Base-by-base conservation (phyloP, 2,329 filamentous ascomycete species). In the Sclerotinia subarctica region DNA sequence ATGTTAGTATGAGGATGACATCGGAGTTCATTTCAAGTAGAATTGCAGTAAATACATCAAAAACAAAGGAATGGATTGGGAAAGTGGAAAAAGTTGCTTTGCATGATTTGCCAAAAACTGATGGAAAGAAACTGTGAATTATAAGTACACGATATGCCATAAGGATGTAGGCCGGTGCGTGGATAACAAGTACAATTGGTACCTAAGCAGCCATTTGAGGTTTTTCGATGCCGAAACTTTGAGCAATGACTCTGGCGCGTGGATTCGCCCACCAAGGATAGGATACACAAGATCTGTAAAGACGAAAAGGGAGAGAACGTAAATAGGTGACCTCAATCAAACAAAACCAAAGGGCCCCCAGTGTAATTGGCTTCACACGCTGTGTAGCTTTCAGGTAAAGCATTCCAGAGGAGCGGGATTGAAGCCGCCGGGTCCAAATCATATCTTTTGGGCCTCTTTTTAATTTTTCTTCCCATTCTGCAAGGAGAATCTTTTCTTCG, bases 1-100 rank as follows among this genome's bases (percentile, higher is more conserved):
- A n/a, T 58, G 57, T 74, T 63, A 73, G 72, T 84, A 83, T 58
- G 88, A 73, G 66, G 82, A 83, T 47, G 11, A 21, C 1, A 29
- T 8, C 6, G 11, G 13, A 5, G 6, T 29, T 29, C 11, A 35
- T 35, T 2, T 49, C 4, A 35, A 47, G n/a, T 19, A 56, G 38
- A 56, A 15, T 19, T 2, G 26, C 13, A 35, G 26, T 5, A 19
- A 47, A 15, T n/a, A 35, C 13, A 35, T 19, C 2, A 24, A 49
- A 38, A 15, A 10, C 13, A 38, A 60, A 6, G 1, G 10, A 35
- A 32, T 17, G 21, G 13, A 38, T 13, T 11, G 49, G 3, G 7
- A 38, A 24, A 35, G 21, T 8, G 17, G 29, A 19, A 13, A 21
- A 49, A 46, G 10, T 26, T 11, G 7, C 5, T n/a, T 17, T n/a